These are phyloP conservation scores for Nakaseomyces nivariensis DNA, from an alignment of 1,139 yeast genomes.

Conservation along the genomic window DNA sequence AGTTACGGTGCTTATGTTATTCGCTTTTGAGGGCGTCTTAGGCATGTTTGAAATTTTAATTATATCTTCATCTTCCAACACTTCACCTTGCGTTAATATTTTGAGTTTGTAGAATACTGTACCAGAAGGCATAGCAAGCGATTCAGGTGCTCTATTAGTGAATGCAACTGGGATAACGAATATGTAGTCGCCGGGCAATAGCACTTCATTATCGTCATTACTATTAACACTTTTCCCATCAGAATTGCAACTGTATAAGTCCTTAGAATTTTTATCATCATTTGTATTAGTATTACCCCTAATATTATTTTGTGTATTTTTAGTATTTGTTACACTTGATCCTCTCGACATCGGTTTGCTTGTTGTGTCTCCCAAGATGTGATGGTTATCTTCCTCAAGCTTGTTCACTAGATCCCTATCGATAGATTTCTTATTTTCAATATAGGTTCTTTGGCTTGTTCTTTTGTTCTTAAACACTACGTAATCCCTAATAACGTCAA, in stretches of 20 bases:
- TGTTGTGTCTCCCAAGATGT: background rate
- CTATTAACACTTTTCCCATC: conserved; percentile 4
- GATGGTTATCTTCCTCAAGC: conserved; percentile 4
- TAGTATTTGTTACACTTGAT: background rate
- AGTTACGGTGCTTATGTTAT: background rate
- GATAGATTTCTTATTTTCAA: conserved; percentile 3
- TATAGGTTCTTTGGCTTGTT: conserved; percentile 2
- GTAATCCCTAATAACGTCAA: conserved; percentile 2
- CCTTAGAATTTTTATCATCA: conserved; percentile 5
- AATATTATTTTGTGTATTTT: background rate
- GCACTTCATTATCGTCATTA: conserved; percentile 5
- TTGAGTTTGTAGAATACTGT: conserved; percentile 13
- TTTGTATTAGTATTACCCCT: background rate
- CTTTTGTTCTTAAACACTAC: conserved; percentile 12
- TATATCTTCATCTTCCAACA: background rate
- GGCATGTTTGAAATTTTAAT: background rate
- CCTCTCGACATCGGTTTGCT: background rate
- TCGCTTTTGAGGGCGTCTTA: background rate
- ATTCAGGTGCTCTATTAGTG: conserved; percentile 60
- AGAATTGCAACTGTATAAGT: conserved; percentile 4
- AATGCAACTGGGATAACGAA: conserved; percentile 59
- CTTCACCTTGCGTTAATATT: background rate
- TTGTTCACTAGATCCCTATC: background rate
- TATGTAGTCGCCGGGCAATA: conserved; percentile 56
- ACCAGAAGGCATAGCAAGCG: conserved; percentile 42